Conservation (phyloP, 768 basidiomycete genomes). For the Naganishia vishniacii region DNA sequence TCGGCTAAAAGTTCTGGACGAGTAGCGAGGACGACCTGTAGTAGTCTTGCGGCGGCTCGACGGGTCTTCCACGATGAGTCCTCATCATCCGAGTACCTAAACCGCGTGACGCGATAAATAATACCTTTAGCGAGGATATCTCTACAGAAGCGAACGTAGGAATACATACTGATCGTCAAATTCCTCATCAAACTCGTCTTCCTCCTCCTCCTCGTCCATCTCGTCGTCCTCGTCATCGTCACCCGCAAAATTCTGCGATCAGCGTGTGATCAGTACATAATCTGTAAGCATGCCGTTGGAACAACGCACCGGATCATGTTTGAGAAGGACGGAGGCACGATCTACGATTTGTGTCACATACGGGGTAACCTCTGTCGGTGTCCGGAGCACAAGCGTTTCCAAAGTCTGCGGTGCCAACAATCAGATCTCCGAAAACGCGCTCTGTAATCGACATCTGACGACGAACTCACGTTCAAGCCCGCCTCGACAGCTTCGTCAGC, state of each 20-base stretch:
- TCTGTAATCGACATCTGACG: neutral
- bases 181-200: constrained; percentile 61
- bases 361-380: constrained; percentile 72
- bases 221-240: constrained; percentile 55
- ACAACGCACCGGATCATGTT: constrained; percentile 77
- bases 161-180: constrained; percentile 66
- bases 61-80: constrained; percentile 97
- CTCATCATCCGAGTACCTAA: constrained; percentile 92
- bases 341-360: constrained; percentile 67
- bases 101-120: neutral
- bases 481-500: constrained; percentile 79
- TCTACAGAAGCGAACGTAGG: too few relatives aligned
- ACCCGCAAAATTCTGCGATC: constrained; percentile 72
- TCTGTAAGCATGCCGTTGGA: too few relatives aligned
- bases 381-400: constrained; percentile 75
- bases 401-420: constrained; percentile 56
- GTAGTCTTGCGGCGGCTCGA: constrained; percentile 82
- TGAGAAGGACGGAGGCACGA: constrained; percentile 70
- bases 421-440: neutral
- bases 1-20: constrained; percentile 76
- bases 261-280: too few relatives aligned
- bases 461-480: constrained; percentile 60
- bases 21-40: constrained; percentile 77
- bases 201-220: constrained; percentile 55
- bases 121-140: too few relatives aligned